Percentiles rank a stretch among this genome's conserved stretches.
These are phyloP conservation scores for Metschnikowia noctiluminum DNA, from an alignment of 805 yeast species.

Conservation along the genomic window DNA sequence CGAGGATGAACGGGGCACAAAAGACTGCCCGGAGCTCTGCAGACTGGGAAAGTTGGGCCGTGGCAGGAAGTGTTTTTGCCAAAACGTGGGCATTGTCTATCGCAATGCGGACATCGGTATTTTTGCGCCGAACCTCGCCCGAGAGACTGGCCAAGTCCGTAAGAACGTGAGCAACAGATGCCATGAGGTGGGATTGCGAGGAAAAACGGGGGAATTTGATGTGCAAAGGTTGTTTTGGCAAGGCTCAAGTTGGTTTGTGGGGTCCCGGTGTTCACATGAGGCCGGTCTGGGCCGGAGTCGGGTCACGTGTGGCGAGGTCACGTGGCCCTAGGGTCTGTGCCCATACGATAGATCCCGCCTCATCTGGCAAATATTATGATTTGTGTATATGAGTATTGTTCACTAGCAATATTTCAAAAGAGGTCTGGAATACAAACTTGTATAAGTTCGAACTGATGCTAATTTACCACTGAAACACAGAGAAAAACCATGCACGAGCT, in stretches of 20 bases:
- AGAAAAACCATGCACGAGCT: too few relatives aligned
- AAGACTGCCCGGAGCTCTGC: slow-evolving; percentile 38
- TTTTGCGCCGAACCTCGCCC: slow-evolving; percentile 69
- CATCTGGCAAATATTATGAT: too few relatives aligned
- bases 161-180: slow-evolving; percentile 14
- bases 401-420: too few relatives aligned
- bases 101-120: slow-evolving; percentile 62
- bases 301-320: too few relatives aligned
- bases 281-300: too few relatives aligned
- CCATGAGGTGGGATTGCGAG: slow-evolving; percentile 7
- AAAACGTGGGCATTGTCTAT: slow-evolving; percentile 21
- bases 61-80: slow-evolving; percentile 10
- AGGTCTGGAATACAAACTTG: too few relatives aligned
- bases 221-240: neutral
- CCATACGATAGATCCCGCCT: too few relatives aligned
- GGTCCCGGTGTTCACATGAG: neutral
- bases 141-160: slow-evolving; percentile 59
- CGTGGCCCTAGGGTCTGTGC: too few relatives aligned
- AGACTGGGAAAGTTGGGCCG: slow-evolving; percentile 22
- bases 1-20: slow-evolving; percentile 59
- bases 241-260: neutral
- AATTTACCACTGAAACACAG: too few relatives aligned
- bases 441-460: too few relatives aligned
- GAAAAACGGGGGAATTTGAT: neutral
- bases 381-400: too few relatives aligned